Conservation (phyloP, 768 basidiomycete species). For the Kwoniella europaea region DNA sequence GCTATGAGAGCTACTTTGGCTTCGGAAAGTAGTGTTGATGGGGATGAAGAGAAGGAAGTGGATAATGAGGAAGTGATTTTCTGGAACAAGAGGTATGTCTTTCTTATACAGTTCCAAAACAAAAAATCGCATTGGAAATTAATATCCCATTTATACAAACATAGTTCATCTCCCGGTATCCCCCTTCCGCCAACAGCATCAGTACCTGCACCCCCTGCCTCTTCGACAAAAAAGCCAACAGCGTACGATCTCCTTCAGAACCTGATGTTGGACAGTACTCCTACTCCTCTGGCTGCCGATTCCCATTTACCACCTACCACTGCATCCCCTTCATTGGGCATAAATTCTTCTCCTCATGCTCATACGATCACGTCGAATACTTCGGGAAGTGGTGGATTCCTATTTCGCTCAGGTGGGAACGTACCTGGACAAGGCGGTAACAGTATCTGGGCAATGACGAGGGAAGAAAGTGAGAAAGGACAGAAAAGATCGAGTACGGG, state of each 20-base stretch:
- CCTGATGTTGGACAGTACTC: slow-evolving; percentile 32
- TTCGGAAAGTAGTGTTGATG: slow-evolving; percentile 64
- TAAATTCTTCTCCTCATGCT: slow-evolving; percentile 1
- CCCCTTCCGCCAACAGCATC: neutral
- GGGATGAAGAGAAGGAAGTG: slow-evolving; percentile 60
- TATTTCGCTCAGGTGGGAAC: slow-evolving; percentile 38
- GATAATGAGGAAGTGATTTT: slow-evolving; percentile 74
- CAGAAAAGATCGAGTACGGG: slow-evolving; percentile 22
- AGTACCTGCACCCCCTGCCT: neutral
- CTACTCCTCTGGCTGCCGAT: slow-evolving; percentile 8
- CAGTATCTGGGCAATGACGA: slow-evolving; percentile 49
- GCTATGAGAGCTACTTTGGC: slow-evolving; percentile 65
- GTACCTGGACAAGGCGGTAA: slow-evolving; percentile 4
- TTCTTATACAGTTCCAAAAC: neutral
- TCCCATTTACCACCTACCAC: slow-evolving; percentile 2
- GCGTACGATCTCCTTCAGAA: slow-evolving; percentile 46
- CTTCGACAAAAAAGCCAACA: slow-evolving; percentile 18
- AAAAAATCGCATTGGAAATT: too few species aligned
- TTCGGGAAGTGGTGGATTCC: slow-evolving; percentile 17
- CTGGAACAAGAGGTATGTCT: slow-evolving; percentile 47
- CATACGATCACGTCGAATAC: neutral
- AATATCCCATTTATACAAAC: too few species aligned
- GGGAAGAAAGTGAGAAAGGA: slow-evolving; percentile 46
- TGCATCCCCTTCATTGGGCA: slow-evolving; percentile 11
- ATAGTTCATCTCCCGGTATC: neutral